Evolutionary conservation across 192 early-diverging fungal genomes (phyloP).

Genomic region (Backusella tuberculispora): DNA sequence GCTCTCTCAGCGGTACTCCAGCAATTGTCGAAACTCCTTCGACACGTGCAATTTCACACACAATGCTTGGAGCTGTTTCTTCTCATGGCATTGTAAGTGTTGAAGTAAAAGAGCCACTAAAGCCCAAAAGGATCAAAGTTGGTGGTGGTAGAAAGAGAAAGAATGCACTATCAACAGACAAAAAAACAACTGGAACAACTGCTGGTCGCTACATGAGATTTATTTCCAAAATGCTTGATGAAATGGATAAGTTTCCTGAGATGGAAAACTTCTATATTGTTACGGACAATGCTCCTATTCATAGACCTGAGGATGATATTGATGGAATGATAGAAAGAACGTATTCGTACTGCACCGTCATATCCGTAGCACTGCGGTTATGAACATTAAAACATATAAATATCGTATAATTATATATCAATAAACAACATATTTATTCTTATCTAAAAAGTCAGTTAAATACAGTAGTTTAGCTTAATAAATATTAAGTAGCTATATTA

Average conservation of each 20-base stretch:
- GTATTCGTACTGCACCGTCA: too few species aligned
- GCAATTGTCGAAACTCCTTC: conserved; percentile 9
- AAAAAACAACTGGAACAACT: background rate
- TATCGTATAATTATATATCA: too few species aligned
- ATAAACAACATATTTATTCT: too few species aligned
- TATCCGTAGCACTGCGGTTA: too few species aligned
- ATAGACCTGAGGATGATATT: too few species aligned
- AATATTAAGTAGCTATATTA: too few species aligned
- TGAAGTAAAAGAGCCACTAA: background rate
- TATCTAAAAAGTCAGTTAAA: too few species aligned
- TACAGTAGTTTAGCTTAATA: too few species aligned
- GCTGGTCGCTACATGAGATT: conserved; percentile 10
- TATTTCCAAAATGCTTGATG: conserved; percentile 14
- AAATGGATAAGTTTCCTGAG: conserved; percentile 19
- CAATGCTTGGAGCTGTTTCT: conserved; percentile 10
- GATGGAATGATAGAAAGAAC: too few species aligned
- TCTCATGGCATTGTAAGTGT: background rate
- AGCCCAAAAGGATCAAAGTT: conserved; percentile 13
- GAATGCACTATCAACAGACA: background rate
- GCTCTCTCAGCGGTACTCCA: conserved; percentile 20
- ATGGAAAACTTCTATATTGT: conserved; percentile 26
- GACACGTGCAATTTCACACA: background rate
- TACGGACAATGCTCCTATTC: conserved; percentile 30
- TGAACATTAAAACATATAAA: too few species aligned
- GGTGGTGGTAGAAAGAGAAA: conserved; percentile 11